Evolutionary conservation across 2,329 filamentous ascomycete species (phyloP).

Genomic region (Plenodomus lindquistii): DNA sequence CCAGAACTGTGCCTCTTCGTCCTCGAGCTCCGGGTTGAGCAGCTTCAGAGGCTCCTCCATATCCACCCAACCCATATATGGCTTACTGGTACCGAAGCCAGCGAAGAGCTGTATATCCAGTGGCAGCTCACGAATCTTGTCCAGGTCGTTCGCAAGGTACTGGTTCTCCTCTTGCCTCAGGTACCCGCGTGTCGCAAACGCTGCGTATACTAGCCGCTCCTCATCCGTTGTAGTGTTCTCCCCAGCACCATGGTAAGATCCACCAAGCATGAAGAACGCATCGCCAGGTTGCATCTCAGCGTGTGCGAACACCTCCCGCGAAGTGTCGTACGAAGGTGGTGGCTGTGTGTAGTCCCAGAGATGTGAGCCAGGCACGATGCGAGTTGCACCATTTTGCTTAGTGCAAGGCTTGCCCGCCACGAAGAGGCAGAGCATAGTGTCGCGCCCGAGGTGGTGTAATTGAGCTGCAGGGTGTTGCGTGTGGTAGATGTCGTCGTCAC

Average conservation of each 20-base stretch:
- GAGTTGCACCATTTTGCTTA: constrained; percentile 42
- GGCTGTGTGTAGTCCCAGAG: constrained; percentile 33
- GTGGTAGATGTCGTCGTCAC: constrained; percentile 37
- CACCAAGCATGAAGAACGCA: constrained; percentile 44
- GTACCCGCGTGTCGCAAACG: constrained; percentile 41
- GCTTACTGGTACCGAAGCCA: constrained; percentile 23
- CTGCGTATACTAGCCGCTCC: constrained; percentile 38
- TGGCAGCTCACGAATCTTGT: constrained; percentile 23
- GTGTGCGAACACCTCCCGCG: constrained; percentile 14
- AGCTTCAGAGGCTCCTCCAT: constrained; percentile 18
- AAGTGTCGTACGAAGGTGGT: constrained; percentile 22
- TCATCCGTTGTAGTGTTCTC: constrained; percentile 39
- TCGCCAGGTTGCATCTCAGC: constrained; percentile 43
- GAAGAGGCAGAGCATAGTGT: constrained; percentile 39
- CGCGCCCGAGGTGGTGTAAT: constrained; percentile 20
- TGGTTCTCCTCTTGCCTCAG: constrained; percentile 49
- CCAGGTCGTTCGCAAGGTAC: constrained; percentile 34
- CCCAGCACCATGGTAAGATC: constrained; percentile 42
- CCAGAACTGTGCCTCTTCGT: constrained; percentile 8
- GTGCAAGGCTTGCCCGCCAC: constrained; percentile 40
- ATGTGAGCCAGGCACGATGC: constrained; percentile 45
- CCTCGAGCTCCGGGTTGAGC: constrained; percentile 6
- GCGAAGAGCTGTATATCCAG: constrained; percentile 14
- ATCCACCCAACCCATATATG: constrained; percentile 21
- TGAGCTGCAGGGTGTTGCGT: constrained; percentile 14